Evolutionary conservation across 805 yeast genomes (phyloP).

Genomic region (Candida ovalis): DNA sequence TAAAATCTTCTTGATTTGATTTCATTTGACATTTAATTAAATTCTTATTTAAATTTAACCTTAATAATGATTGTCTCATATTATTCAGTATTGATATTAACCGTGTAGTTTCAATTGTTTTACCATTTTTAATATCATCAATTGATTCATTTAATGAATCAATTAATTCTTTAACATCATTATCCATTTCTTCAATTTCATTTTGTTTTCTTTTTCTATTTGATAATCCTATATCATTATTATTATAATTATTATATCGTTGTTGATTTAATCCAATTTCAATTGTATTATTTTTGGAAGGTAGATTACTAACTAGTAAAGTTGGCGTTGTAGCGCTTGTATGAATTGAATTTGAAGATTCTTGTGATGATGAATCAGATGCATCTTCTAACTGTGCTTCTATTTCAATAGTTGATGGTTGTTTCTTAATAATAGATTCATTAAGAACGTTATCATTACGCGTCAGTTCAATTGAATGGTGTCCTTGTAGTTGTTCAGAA

Average conservation of each 20-base stretch:
- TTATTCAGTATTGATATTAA: constrained; percentile 8
- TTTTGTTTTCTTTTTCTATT: constrained; percentile 1
- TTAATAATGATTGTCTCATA: constrained; percentile 22
- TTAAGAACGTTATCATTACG: too few relatives aligned
- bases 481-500: not conserved
- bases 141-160: constrained; percentile 7
- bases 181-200: constrained; percentile 21
- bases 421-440: not conserved
- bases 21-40: constrained; percentile 27
- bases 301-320: not conserved
- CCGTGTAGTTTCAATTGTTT: not conserved
- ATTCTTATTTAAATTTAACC: constrained; percentile 31
- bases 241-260: not conserved
- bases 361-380: constrained; percentile 4
- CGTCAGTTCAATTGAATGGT: too few relatives aligned
- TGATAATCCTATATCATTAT: not conserved
- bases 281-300: not conserved
- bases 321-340: constrained; percentile 13
- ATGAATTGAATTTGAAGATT: not conserved
- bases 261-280: too few relatives aligned
- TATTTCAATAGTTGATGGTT: not conserved
- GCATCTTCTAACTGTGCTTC: not conserved
- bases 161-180: constrained; percentile 11
- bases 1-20: constrained; percentile 25
- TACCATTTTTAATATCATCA: constrained; percentile 1